Evolutionary conservation across 441 rosid genomes (phyloP), one percentile per base, ranked within the genome.

Genomic region (Eruca vesicaria): DNA sequence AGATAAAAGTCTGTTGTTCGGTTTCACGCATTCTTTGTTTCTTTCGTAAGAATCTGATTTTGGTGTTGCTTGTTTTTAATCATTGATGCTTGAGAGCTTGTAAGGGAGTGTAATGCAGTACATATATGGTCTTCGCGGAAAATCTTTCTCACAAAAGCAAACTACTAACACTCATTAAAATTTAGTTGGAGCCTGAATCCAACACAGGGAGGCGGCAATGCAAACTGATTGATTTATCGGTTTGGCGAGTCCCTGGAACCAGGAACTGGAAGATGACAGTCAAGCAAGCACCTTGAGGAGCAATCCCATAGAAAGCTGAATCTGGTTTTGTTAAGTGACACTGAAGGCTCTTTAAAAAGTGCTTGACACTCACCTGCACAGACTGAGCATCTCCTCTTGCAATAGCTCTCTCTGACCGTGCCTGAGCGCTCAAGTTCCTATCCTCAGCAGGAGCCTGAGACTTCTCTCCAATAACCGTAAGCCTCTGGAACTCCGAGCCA

Each of bases 251-350:
- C 6, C 96, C 97, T 0, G 96, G 91, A 80, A 92, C 72, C 86
- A 90, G 86, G 85, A 94, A 94, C 85, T 94, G 98, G 86, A 95
- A 95, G 76, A 95, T 87, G 74, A 92, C 90, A 0, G 90, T 89
- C 84, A 95, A 81, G 87, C 96, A 91, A 67, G 90, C 81, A 71
- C 92, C 93, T 56, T 84, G 86, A 3, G 78, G 81, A 65, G 87
- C 91, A 80, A 93, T 93, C 74, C 98, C 99, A 69, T 93, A 91
- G 81, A 95, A 93, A 63, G 94, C 85, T 45, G 91, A 86, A 68
- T 93, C 97, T 2, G 96, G 96, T 78, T 87, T 95, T 15, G 95
- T 90, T 31, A 87, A 66, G 63, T 93, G 92, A 85, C 93, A 93
- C 11, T 90, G 98, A 67, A 95, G 96, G 48, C 95, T 93, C 84